These are phyloP conservation scores for Trichoderma reesei DNA, from an alignment of 495 filamentous ascomycete genomes.

Conservation along the genomic window DNA sequence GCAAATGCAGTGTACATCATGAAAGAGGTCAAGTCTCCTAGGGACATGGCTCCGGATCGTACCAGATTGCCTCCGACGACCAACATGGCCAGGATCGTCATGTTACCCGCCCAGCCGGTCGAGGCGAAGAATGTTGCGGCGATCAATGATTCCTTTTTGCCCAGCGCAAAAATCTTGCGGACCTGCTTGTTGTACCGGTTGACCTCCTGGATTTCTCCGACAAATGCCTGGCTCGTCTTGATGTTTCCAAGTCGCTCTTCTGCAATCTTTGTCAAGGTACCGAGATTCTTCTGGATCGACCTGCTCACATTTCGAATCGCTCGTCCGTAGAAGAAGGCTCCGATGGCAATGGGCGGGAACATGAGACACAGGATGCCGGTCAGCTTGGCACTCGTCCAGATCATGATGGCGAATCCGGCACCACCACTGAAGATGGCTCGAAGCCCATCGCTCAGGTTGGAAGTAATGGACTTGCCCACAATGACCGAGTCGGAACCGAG, in stretches of 20 bases:
- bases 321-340: constrained; percentile 83
- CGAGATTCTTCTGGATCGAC: constrained; percentile 85
- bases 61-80: constrained; percentile 89
- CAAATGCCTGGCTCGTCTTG: constrained; percentile 90
- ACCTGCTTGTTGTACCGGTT: constrained; percentile 84
- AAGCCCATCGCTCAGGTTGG: constrained; percentile 91
- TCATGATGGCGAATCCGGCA: constrained; percentile 84
- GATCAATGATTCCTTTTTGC: constrained; percentile 73
- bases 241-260: constrained; percentile 95
- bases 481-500: constrained; percentile 94
- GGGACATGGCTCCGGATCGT: constrained; percentile 68
- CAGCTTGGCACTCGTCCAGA: constrained; percentile 83
- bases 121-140: constrained; percentile 86
- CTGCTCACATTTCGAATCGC: constrained; percentile 78
- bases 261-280: constrained; percentile 87
- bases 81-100: constrained; percentile 88
- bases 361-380: constrained; percentile 77
- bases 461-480: constrained; percentile 95
- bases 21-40: constrained; percentile 93
- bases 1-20: constrained; percentile 97
- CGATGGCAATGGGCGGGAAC: constrained; percentile 86
- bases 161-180: constrained; percentile 81
- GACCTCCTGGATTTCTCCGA: constrained; percentile 83
- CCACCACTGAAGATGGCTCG: constrained; percentile 78
- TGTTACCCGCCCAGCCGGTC: constrained; percentile 83